Percentiles rank a stretch among this genome's conserved stretches.
These are phyloP conservation scores for Cladosporium sp. DNA, from an alignment of 2,329 filamentous ascomycete genomes.

Conservation along the genomic window DNA sequence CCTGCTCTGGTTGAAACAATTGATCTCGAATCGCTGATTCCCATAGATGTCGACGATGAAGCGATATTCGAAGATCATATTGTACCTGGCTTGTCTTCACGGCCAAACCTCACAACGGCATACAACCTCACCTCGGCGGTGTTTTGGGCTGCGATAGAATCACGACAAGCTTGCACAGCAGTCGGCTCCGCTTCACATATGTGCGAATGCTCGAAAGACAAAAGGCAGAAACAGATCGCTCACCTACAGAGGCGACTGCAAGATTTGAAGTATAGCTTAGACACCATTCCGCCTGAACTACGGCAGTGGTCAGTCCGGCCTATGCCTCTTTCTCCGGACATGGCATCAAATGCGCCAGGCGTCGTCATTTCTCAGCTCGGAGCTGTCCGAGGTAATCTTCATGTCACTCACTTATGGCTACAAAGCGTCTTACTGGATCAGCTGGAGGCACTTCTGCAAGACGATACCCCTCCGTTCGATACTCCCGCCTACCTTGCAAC, in stretches of 20 bases:
- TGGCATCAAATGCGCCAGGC: not conserved
- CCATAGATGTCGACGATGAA: slow-evolving; percentile 17
- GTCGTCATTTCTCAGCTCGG: slow-evolving; percentile 5
- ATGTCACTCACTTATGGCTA: slow-evolving; percentile 16
- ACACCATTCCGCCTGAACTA: slow-evolving; percentile 10
- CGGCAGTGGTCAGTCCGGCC: slow-evolving; percentile 9
- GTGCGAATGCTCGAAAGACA: not conserved
- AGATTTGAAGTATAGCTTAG: slow-evolving; percentile 12
- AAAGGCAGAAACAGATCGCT: not conserved
- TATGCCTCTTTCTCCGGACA: not conserved
- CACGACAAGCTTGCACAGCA: not conserved
- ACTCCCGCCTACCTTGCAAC: slow-evolving; percentile 12
- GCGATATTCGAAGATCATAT: slow-evolving; percentile 14
- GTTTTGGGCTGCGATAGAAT: slow-evolving; percentile 12
- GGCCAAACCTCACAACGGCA: slow-evolving; percentile 13
- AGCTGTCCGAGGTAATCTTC: slow-evolving; percentile 8
- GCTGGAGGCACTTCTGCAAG: slow-evolving; percentile 6
- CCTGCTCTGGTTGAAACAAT: slow-evolving; percentile 9
- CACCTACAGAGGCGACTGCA: slow-evolving; percentile 10
- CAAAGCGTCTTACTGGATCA: slow-evolving; percentile 17
- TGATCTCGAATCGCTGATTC: slow-evolving; percentile 13
- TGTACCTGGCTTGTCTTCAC: not conserved
- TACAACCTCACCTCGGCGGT: slow-evolving; percentile 9
- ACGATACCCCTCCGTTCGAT: not conserved
- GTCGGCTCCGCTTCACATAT: not conserved